These are phyloP conservation scores for Hemileccinum impolitum DNA, from an alignment of 768 basidiomycete species.

Conservation along the genomic window DNA sequence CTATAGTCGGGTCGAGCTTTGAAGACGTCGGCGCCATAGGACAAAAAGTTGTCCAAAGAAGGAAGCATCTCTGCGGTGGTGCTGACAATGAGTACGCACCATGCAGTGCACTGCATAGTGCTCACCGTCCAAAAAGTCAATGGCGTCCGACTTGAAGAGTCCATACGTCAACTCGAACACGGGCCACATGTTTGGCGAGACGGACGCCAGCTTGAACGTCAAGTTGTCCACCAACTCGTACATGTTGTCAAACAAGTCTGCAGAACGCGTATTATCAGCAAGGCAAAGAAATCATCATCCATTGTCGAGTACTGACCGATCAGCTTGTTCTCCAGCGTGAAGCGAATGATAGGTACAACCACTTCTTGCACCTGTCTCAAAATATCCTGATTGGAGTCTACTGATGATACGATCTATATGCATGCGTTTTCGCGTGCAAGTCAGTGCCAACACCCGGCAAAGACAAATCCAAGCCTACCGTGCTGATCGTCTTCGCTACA, in stretches of 20 bases:
- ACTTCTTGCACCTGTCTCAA: conserved; percentile 78
- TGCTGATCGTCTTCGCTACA: conserved; percentile 78
- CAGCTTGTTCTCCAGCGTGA: conserved; percentile 73
- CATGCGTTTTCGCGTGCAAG: too few species aligned
- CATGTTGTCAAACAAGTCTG: conserved; percentile 85
- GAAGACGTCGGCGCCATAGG: conserved; percentile 75
- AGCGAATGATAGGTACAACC: conserved; percentile 71
- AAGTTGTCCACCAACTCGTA: conserved; percentile 83
- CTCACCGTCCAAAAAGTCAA: conserved; percentile 84
- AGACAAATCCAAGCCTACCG: conserved; percentile 42
- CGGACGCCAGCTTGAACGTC: conserved; percentile 73
- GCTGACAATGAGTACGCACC: neutral
- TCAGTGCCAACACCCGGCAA: neutral
- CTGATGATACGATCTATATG: conserved; percentile 70
- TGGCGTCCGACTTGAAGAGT: conserved; percentile 77
- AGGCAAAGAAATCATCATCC: neutral
- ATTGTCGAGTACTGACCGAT: conserved; percentile 49
- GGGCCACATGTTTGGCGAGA: conserved; percentile 84
- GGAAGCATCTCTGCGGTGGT: conserved; percentile 76
- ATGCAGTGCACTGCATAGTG: neutral
- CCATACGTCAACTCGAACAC: conserved; percentile 81
- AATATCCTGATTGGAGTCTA: conserved; percentile 72
- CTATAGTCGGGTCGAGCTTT: conserved; percentile 71
- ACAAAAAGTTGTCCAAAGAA: conserved; percentile 84
- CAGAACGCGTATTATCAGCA: neutral